Percentiles rank a stretch among this genome's conserved stretches.
Evolutionary conservation across 192 early-diverging fungal genomes (phyloP).

Genomic region (Entrophospora sp.): DNA sequence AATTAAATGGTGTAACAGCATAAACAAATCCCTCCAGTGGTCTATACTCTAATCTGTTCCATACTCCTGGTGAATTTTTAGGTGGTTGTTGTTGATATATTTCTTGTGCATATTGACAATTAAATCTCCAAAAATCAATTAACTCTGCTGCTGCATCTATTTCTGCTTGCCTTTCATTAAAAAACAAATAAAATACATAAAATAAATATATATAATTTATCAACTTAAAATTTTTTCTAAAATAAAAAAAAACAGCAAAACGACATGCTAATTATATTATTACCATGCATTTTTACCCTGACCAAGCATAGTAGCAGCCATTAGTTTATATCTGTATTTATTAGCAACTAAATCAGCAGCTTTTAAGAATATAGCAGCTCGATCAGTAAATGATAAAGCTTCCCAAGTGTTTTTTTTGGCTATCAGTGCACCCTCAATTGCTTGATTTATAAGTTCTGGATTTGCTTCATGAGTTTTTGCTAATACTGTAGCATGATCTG

Average conservation of each 20-base stretch:
- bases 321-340: conserved; percentile 81
- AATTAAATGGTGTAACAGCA: conserved; percentile 98
- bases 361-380: conserved; percentile 92
- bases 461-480: conserved; percentile 82
- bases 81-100: conserved; percentile 91
- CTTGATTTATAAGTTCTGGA: conserved; percentile 56
- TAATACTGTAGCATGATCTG: conserved; percentile 71
- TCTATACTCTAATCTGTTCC: conserved; percentile 96
- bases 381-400: conserved; percentile 85
- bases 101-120: conserved; percentile 86
- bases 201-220: not conserved
- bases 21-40: conserved; percentile 96
- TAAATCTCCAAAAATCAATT: conserved; percentile 92
- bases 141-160: conserved; percentile 97
- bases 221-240: not conserved
- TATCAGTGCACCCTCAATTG: conserved; percentile 77
- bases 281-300: conserved; percentile 96
- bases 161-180: conserved; percentile 77
- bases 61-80: conserved; percentile 70
- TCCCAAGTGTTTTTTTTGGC: conserved; percentile 91
- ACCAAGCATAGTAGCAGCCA: conserved; percentile 96
- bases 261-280: not conserved
- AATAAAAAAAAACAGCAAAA: not conserved
- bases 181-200: not conserved
- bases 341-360: conserved; percentile 85